These are phyloP conservation scores for Thermothelomyces thermophilus DNA, from an alignment of 2,329 filamentous ascomycete species.

Conservation along the genomic window DNA sequence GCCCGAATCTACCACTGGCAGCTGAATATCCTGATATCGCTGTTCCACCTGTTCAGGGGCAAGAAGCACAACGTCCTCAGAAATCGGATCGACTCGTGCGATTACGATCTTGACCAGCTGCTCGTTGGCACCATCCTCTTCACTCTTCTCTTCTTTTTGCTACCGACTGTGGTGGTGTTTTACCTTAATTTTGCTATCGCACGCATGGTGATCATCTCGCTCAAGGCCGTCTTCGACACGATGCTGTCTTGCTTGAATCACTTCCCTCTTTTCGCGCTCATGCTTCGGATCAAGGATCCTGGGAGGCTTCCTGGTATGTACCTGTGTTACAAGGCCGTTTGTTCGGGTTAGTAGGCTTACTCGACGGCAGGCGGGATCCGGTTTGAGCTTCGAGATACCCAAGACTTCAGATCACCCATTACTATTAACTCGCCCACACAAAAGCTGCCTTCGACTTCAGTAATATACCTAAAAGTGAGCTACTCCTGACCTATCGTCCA, in stretches of 20 bases:
- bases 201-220: conserved; percentile 86
- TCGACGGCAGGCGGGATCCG: conserved; percentile 63
- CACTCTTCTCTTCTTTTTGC: conserved; percentile 86
- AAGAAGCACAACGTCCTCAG: conserved; percentile 97
- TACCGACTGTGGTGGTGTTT: conserved; percentile 93
- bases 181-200: conserved; percentile 94
- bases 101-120: conserved; percentile 95
- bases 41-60: conserved; percentile 97
- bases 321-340: conserved; percentile 5
- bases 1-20: conserved; percentile 99
- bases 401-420: conserved; percentile 40
- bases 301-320: conserved; percentile 70
- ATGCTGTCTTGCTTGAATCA: conserved; percentile 91
- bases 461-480: conserved; percentile 76
- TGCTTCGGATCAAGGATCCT: conserved; percentile 92
- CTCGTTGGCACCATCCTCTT: conserved; percentile 95
- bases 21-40: conserved; percentile 87
- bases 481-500: neutral
- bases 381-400: conserved; percentile 80
- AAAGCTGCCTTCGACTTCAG: conserved; percentile 62
- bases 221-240: conserved; percentile 89
- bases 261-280: conserved; percentile 93
- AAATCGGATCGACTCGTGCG: conserved; percentile 96
- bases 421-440: conserved; percentile 36
- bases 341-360: conserved; percentile 9